Evolutionary conservation across 1,284 basidiomycete species (phyloP).

Genomic region (Trametes polyzona): DNA sequence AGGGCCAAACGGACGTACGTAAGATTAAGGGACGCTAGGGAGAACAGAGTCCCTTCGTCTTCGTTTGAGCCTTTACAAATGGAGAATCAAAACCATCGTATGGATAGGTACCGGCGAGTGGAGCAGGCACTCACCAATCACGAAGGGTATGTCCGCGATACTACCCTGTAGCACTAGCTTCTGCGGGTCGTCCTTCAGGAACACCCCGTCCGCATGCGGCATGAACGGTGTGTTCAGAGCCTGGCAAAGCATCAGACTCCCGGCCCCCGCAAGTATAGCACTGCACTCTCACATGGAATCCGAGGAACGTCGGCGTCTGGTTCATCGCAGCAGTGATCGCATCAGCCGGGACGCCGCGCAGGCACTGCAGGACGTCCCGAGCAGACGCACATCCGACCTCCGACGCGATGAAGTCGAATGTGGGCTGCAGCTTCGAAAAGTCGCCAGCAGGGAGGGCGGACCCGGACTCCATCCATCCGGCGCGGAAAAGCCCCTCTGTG

Average conservation of each 20-base stretch:
- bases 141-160: conserved; percentile 34
- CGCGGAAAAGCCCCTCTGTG: conserved; percentile 38
- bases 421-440: conserved; percentile 36
- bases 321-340: conserved; percentile 34
- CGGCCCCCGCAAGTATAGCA: too few species aligned
- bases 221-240: conserved; percentile 27
- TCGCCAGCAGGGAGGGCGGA: conserved; percentile 36
- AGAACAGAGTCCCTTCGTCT: conserved; percentile 38
- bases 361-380: conserved; percentile 43
- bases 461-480: conserved; percentile 41
- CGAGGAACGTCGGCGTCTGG: not conserved
- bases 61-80: conserved; percentile 30
- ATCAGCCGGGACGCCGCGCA: conserved; percentile 38
- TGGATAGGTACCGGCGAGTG: not conserved
- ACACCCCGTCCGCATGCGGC: conserved; percentile 36
- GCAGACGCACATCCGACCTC: conserved; percentile 34
- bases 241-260: conserved; percentile 1
- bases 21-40: conserved; percentile 18
- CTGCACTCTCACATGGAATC: not conserved
- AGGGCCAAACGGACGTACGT: conserved; percentile 13
- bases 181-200: conserved; percentile 32
- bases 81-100: not conserved
- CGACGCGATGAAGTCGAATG: conserved; percentile 38
- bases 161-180: conserved; percentile 27
- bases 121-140: conserved; percentile 23